Conservation (phyloP, 73 alveolate genomes). For the Blepharisma stoltei region DNA sequence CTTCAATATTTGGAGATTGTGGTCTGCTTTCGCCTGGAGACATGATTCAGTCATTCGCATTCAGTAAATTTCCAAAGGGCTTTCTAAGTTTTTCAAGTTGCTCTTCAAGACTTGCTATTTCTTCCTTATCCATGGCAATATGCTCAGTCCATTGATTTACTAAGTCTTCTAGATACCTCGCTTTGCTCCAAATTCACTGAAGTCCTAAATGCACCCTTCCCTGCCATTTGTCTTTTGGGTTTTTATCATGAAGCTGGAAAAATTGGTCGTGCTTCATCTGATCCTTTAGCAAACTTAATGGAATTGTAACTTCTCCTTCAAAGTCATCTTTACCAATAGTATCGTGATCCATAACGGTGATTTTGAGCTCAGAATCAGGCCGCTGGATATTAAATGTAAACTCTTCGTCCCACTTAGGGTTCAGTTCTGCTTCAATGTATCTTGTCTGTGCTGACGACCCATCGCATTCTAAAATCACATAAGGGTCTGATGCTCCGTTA, state of each 20-base stretch:
- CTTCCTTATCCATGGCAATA: constrained; percentile 35
- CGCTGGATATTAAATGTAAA: constrained; percentile 50
- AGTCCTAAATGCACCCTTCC: constrained; percentile 46
- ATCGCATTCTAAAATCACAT: constrained; percentile 49
- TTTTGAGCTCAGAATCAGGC: constrained; percentile 48
- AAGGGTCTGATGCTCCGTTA: constrained; percentile 62
- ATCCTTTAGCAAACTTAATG: constrained; percentile 39
- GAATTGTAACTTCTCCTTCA: constrained; percentile 46
- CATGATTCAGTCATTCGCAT: background rate
- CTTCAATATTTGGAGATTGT: background rate
- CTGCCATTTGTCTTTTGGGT: constrained; percentile 16
- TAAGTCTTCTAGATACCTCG: constrained; percentile 42
- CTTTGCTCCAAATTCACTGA: constrained; percentile 51
- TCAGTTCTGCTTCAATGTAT: constrained; percentile 32
- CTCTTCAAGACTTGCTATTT: background rate
- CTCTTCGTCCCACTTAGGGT: constrained; percentile 68
- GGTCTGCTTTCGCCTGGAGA: background rate
- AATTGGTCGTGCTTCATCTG: constrained; percentile 56
- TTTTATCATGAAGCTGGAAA: constrained; percentile 37
- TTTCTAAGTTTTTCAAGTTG: constrained; percentile 40
- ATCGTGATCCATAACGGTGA: constrained; percentile 45
- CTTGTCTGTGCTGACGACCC: constrained; percentile 47
- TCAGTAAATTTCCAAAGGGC: constrained; percentile 57
- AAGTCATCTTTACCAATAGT: constrained; percentile 48
- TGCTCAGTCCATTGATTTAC: constrained; percentile 30